A percentile compares a stretch with the other conserved stretches of the same genome.
These are phyloP conservation scores for Colletotrichum truncatum DNA, from an alignment of 2,329 filamentous ascomycete genomes.

Conservation along the genomic window DNA sequence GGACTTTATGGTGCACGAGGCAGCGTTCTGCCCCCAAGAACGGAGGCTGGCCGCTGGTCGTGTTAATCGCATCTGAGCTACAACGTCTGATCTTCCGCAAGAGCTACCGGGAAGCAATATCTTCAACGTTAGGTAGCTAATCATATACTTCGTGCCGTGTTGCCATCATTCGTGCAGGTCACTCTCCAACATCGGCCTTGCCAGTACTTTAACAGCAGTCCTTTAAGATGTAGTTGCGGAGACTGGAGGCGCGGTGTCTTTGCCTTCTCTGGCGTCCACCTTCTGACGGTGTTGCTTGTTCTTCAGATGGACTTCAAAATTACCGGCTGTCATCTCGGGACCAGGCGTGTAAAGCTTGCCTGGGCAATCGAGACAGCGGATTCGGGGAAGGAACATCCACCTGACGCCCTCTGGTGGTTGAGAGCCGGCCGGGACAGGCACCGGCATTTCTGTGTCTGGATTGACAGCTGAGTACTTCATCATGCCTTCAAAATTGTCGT, in stretches of 20 bases:
- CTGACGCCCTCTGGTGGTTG: conserved; percentile 71
- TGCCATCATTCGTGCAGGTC: background rate
- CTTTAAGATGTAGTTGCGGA: background rate
- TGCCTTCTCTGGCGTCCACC: conserved; percentile 54
- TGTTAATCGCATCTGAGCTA: too few relatives aligned
- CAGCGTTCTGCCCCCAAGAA: too few relatives aligned
- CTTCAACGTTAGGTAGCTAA: too few relatives aligned
- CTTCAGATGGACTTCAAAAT: conserved; percentile 92
- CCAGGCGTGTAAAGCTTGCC: conserved; percentile 94
- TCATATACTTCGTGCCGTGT: background rate
- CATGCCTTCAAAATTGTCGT: conserved; percentile 85
- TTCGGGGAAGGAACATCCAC: conserved; percentile 87
- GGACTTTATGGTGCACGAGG: too few relatives aligned
- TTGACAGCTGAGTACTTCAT: conserved; percentile 93
- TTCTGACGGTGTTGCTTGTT: conserved; percentile 82
- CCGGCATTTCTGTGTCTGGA: conserved; percentile 71
- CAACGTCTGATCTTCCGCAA: too few relatives aligned
- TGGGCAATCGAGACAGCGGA: conserved; percentile 91
- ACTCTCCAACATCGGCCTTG: background rate
- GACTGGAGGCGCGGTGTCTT: conserved; percentile 31
- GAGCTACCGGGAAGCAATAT: too few relatives aligned
- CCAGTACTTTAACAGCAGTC: background rate
- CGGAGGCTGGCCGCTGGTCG: too few relatives aligned
- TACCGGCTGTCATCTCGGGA: conserved; percentile 83
- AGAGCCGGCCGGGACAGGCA: conserved; percentile 59